Conservation (phyloP, 1,284 basidiomycete species). For the Trametes versicolor region DNA sequence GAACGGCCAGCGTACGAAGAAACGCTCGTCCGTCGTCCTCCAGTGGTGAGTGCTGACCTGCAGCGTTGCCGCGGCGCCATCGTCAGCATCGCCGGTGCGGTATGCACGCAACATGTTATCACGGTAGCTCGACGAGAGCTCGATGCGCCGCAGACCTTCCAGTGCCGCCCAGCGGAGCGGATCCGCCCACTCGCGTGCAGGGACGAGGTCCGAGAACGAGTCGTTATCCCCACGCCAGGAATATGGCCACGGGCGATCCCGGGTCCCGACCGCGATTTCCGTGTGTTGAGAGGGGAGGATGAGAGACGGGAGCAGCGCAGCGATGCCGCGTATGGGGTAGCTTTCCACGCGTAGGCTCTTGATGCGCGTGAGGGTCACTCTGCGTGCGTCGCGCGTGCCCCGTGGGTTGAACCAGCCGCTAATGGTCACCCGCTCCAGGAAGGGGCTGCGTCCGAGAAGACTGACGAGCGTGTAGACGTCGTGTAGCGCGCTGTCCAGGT, state of each 20-base stretch:
- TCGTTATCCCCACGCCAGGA: background rate
- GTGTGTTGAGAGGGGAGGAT: background rate
- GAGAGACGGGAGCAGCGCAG: background rate
- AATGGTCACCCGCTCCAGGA: background rate
- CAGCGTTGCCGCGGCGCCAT: background rate
- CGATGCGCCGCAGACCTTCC: background rate
- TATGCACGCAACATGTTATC: background rate
- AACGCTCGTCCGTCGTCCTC: background rate
- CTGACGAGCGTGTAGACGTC: background rate
- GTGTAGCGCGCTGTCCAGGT: background rate
- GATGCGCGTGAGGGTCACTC: background rate
- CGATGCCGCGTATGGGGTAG: background rate
- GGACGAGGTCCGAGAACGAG: background rate
- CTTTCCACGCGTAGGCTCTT: background rate
- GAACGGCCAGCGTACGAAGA: slow-evolving; percentile 5
- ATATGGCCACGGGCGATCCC: too few relatives aligned
- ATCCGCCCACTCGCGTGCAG: background rate
- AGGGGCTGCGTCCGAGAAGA: too few relatives aligned
- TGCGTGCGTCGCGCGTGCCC: background rate
- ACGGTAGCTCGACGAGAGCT: background rate
- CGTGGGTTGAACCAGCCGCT: background rate
- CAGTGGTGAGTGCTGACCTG: background rate
- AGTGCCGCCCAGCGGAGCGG: background rate
- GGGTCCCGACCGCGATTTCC: too few relatives aligned
- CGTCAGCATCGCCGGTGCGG: slow-evolving; percentile 4